Conservation (phyloP, 306 rosid species). For the Pyrus bretschneideri region DNA sequence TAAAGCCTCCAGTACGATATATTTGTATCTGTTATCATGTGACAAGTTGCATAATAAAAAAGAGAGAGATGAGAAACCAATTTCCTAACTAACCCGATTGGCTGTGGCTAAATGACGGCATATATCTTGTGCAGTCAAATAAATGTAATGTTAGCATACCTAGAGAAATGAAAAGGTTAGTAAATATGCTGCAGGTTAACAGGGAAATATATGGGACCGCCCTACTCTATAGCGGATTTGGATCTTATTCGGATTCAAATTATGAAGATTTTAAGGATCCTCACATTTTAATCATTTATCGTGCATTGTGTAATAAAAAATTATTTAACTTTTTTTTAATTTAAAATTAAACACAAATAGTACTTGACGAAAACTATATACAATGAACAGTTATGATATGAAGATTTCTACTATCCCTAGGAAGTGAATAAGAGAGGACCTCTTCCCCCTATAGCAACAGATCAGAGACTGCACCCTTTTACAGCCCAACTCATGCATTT, state of each 20-base stretch:
- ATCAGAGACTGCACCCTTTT: constrained; percentile 4
- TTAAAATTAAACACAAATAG: no score
- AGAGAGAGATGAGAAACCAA: background rate
- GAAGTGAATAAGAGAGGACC: no score
- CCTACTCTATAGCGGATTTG: background rate
- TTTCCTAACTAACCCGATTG: background rate
- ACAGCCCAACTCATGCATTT: constrained; percentile 2
- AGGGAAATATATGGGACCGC: constrained; percentile 13
- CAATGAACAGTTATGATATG: fast-evolving
- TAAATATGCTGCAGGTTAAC: constrained; percentile 10
- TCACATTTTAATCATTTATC: fast-evolving
- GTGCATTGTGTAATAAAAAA: fast-evolving
- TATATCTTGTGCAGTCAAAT: background rate
- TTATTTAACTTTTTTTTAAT: no score
- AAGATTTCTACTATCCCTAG: no score
- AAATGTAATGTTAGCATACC: constrained; percentile 25
- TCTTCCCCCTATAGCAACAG: background rate
- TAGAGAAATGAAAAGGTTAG: constrained; percentile 9
- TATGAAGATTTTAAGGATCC: fast-evolving
- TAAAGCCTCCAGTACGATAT: no score
- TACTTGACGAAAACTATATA: fast-evolving
- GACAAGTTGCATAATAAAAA: background rate
- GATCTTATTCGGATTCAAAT: no score
- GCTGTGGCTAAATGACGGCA: no score
- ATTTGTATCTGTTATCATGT: no score